Base-by-base conservation (phyloP, 1,139 yeast genomes). In the Protomyces inouyei region DNA sequence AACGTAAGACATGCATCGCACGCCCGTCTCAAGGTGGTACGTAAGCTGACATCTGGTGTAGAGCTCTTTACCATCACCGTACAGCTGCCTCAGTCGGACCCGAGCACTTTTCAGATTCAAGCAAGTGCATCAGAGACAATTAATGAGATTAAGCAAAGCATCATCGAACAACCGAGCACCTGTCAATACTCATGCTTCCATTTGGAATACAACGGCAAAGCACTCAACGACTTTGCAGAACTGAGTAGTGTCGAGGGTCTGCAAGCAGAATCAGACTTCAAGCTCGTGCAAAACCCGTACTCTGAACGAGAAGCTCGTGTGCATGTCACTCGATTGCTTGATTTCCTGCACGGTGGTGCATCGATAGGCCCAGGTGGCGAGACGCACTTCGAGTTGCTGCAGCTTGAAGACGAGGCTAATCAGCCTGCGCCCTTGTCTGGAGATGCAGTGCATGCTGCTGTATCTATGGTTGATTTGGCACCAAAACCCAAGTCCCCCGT, bases 101-200 rank as follows among this genome's bases (percentile, higher is more conserved):
- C 32, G 18, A 52, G 28, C 21, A 51, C 53, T 10, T 52, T 59
- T 18, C 63, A 59, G 37, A 57, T 59, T n/a, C 63, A 59, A 21
- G 63, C 63, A 4, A 28, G 57, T 14, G 53, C 71, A n/a, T 68
- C 76, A 40, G 89, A 85, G 69, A 75, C 84, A 36, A 72, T 87
- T 66, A 77, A 80, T 61, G 90, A 86, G 67, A 79, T 88, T 65
- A 81, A 78, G 69, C 85, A 83, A 72, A 80, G 86, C 28, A 76
- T 89, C 65, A 77, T 81, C 37, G 77, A 83, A 35, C 74, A 83
- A 43, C 83, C 86, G 14, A 78, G 79, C 37, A 81, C 86, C 53
- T 80, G 81, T 70, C 85, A 83, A 66, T 80, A 82, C 71, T 86
- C 95, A 46, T 82, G 84, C 71, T 89, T 84, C 72, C 76, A 80